Conservation (phyloP, 495 filamentous ascomycete genomes). For the Podospora anserina region DNA sequence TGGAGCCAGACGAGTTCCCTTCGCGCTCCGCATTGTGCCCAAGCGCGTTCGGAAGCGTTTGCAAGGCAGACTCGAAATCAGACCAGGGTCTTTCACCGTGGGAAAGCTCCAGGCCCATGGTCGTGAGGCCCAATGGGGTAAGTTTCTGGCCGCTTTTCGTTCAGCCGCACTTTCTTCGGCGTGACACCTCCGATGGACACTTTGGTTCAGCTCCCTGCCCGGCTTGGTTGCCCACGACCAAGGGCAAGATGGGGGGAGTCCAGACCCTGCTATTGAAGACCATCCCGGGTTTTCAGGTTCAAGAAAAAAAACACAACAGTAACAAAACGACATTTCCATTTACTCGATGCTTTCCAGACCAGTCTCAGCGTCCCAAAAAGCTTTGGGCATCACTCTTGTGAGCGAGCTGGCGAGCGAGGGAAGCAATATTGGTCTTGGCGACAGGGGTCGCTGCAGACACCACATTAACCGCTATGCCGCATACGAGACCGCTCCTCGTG, state of each 20-base stretch:
- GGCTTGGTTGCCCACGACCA: neutral
- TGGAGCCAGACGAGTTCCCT: neutral
- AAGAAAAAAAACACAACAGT: neutral
- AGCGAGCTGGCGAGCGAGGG: neutral
- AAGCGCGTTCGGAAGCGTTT: neutral
- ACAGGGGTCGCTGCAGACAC: neutral
- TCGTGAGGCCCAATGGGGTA: neutral
- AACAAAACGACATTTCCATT: no score
- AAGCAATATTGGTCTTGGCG: neutral
- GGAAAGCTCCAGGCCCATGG: neutral
- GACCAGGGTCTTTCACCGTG: neutral
- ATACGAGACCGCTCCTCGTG: conserved; percentile 2
- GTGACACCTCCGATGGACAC: neutral
- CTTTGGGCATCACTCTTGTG: neutral
- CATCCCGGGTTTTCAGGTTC: neutral
- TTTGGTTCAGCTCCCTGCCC: neutral
- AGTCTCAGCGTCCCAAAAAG: neutral
- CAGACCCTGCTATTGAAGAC: neutral
- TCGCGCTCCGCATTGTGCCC: neutral
- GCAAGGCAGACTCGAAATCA: conserved; percentile 1
- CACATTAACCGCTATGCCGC: neutral
- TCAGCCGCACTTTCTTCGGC: neutral
- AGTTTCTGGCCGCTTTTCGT: neutral
- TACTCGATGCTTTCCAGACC: neutral
- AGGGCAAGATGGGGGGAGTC: neutral